A percentile compares a stretch with the other conserved stretches of the same genome.
phyloP scores from a whole-genome alignment of 768 basidiomycete species.

The Leccinum truebloodii region DNA sequence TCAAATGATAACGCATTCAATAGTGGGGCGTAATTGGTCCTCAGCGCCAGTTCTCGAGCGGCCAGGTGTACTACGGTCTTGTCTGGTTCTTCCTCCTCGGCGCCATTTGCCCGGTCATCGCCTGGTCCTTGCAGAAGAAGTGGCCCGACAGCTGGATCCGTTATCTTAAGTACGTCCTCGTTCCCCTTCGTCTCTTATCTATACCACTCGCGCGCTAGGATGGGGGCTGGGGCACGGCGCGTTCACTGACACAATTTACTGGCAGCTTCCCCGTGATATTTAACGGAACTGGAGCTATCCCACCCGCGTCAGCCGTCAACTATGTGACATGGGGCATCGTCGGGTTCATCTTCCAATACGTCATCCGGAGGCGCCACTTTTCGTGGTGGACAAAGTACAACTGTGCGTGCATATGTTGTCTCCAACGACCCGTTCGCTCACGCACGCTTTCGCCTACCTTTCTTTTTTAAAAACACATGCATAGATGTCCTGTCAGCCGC shows the following conservation, averaged over 20 bases:
- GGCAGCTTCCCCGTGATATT: constrained; percentile 51
- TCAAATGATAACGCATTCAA: neutral
- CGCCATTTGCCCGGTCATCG: constrained; percentile 55
- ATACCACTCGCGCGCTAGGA: neutral
- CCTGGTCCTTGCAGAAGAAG: constrained; percentile 53
- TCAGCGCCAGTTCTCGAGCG: constrained; percentile 66
- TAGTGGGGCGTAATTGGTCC: constrained; percentile 83
- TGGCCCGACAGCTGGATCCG: constrained; percentile 67
- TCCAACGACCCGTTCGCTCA: constrained; percentile 9
- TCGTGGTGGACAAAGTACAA: constrained; percentile 68
- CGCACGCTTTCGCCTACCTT: neutral
- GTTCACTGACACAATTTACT: neutral
- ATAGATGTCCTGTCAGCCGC: constrained; percentile 68
- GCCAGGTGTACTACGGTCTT: constrained; percentile 63
- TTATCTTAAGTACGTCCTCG: constrained; percentile 58
- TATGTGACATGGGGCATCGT: constrained; percentile 69
- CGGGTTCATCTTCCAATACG: constrained; percentile 66
- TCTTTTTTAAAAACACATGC: neutral
- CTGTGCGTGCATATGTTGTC: constrained; percentile 23
- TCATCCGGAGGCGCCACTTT: constrained; percentile 61
- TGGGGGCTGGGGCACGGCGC: neutral
- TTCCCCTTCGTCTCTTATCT: neutral
- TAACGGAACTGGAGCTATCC: constrained; percentile 59
- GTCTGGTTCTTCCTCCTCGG: constrained; percentile 83
- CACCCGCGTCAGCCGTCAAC: constrained; percentile 65